Percentiles rank a stretch among this genome's conserved stretches.
Evolutionary conservation across 2,329 filamentous ascomycete species (phyloP).

Genomic region (Teratosphaeriaceae sp.): DNA sequence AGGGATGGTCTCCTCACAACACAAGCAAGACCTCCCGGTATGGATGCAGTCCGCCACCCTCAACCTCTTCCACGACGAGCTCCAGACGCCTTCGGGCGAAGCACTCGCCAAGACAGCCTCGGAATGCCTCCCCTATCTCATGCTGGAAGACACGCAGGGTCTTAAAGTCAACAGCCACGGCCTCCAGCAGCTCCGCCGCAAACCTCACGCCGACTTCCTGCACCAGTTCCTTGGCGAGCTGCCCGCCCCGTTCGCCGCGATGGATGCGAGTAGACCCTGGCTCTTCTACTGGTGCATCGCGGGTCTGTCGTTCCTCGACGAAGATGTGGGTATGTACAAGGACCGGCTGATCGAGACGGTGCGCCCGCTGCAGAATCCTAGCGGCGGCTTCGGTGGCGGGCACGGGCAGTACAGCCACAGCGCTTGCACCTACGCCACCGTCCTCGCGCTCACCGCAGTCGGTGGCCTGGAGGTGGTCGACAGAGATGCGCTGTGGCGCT

Average conservation of each 20-base stretch:
- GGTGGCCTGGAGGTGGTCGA: constrained; percentile 73
- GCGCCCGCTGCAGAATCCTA: constrained; percentile 69
- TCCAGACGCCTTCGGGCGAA: constrained; percentile 18
- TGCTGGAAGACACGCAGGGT: constrained; percentile 33
- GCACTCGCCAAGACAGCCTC: constrained; percentile 14
- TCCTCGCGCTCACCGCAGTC: constrained; percentile 72
- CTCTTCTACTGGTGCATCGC: constrained; percentile 87
- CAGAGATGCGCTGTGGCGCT: constrained; percentile 81
- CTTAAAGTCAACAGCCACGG: constrained; percentile 58
- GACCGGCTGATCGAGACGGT: constrained; percentile 63
- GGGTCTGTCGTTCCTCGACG: constrained; percentile 67
- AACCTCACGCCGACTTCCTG: constrained; percentile 56
- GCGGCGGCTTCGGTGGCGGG: constrained; percentile 89
- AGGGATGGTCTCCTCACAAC: constrained; percentile 3
- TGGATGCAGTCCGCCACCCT: constrained; percentile 21
- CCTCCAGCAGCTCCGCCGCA: constrained; percentile 65
- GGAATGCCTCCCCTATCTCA: constrained; percentile 24
- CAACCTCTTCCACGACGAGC: constrained; percentile 21
- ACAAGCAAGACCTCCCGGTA: constrained; percentile 16
- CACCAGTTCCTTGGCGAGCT: constrained; percentile 50
- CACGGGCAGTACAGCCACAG: constrained; percentile 84
- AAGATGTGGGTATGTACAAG: constrained; percentile 62
- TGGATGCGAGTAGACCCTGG: constrained; percentile 90
- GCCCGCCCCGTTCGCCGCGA: constrained; percentile 61
- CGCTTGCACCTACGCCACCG: constrained; percentile 78